Conservation (phyloP, 1,284 basidiomycete genomes). For the Marasmius fiardii region DNA sequence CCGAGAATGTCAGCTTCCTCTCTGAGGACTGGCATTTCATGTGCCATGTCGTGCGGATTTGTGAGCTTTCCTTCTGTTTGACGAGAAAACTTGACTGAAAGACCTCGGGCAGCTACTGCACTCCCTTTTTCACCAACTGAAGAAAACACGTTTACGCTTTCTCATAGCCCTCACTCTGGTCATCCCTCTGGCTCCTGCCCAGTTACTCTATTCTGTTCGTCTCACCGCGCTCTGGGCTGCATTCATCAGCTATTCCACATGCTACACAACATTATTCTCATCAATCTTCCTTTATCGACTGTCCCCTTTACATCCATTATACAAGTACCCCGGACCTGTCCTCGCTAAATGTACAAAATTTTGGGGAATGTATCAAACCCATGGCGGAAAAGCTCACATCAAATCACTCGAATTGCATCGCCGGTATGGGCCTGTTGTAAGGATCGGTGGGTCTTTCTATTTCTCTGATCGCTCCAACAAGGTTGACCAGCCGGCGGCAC, state of each 20-base stretch:
- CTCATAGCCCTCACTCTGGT: no score
- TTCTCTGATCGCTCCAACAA: neutral
- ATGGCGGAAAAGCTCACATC: neutral
- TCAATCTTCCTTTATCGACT: constrained; percentile 8
- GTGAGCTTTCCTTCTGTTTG: no score
- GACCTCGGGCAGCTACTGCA: no score
- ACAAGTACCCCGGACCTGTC: constrained; percentile 7
- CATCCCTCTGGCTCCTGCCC: no score
- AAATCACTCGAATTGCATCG: neutral
- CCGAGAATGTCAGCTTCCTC: no score
- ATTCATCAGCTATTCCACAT: neutral
- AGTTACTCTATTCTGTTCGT: no score
- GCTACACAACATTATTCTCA: neutral
- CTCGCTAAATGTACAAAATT: constrained; percentile 7
- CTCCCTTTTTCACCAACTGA: no score
- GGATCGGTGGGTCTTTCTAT: neutral
- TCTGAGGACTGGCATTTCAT: no score
- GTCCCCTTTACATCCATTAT: constrained; percentile 8
- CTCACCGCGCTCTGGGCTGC: neutral
- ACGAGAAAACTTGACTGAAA: no score
- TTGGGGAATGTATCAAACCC: neutral
- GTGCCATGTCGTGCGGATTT: no score
- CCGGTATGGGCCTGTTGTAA: neutral
- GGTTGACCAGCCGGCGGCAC: neutral
- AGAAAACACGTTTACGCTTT: no score